A percentile compares a stretch with the other conserved stretches of the same genome.
phyloP scores from a whole-genome alignment of 208 protist genomes.

The Leishmania tarentolae region DNA sequence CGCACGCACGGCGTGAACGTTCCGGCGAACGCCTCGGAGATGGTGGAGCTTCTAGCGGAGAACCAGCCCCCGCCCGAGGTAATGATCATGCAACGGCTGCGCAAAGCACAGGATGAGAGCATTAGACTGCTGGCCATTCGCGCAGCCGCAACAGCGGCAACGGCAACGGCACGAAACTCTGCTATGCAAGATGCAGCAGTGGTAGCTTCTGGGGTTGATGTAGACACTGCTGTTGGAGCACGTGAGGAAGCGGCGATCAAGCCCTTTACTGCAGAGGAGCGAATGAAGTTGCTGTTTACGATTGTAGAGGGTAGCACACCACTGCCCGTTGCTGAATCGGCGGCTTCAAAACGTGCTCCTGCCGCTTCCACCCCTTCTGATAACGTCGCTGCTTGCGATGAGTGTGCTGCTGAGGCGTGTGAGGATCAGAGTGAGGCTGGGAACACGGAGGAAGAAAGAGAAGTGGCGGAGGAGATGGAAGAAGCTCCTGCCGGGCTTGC shows the following conservation, averaged over 20 bases:
- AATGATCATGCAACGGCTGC: slow-evolving; percentile 19
- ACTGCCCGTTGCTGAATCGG: neutral
- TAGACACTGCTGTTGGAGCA: neutral
- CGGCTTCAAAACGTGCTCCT: neutral
- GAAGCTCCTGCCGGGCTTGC: neutral
- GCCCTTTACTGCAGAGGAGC: slow-evolving; percentile 6
- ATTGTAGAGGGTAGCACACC: neutral
- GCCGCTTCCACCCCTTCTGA: neutral
- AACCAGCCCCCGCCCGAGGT: slow-evolving; percentile 10
- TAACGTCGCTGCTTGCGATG: neutral
- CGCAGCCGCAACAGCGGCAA: neutral
- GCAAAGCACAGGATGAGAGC: slow-evolving; percentile 23
- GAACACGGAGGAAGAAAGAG: neutral
- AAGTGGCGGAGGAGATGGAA: neutral
- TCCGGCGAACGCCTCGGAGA: slow-evolving; percentile 12
- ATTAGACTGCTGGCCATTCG: slow-evolving; percentile 20
- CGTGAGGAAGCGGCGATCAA: neutral
- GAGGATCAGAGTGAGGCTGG: neutral
- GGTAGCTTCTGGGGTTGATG: neutral
- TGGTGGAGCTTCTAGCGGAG: slow-evolving; percentile 14
- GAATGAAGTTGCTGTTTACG: slow-evolving; percentile 3
- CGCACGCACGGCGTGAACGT: neutral
- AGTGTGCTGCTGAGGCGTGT: neutral
- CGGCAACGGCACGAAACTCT: neutral
- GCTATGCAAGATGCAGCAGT: neutral